Evolutionary conservation across 2,329 filamentous ascomycete genomes (phyloP), one percentile per base, ranked within the genome.

Genomic region (Aspergillus awamori): DNA sequence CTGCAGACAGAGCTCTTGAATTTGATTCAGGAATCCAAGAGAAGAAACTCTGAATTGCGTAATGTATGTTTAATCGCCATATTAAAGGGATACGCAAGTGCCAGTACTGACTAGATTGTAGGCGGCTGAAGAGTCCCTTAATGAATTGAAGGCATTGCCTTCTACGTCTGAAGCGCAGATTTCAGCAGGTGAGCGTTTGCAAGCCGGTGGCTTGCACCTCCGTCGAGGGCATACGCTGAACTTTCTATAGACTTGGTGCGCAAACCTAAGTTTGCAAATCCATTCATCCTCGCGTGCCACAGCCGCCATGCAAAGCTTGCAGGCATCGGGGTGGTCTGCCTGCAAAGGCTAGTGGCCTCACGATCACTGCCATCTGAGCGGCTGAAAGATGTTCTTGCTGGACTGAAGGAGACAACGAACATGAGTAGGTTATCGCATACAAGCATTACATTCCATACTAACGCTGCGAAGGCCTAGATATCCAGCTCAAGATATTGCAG

Each of bases 401-500:
- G 93, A 7, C 84, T 99, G 67, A 89, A 89, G 73, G 91, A 97
- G 74, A 93, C 91, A 53, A 90, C 91, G 48, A 80, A 80, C 65
- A 67, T 93, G 82, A 75, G 89, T 92, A 72, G 82, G 87, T 70
- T 26, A 48, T 24, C 22, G 3, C 28, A 11, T 15, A 41, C 24
- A 36, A 49, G 24, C 10, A 53, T 53, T 49, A 10, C 48, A 20
- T 22, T 36, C 48, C 20, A 57, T 62, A 64, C 70, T 76, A 59
- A 76, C 59, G 17, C 8, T 30, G 15, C 52, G 8, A 59, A 86
- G 85, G 83, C 55, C 81, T 97, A 61, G 95, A 99, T 78, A 90
- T 97, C 2, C 95, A 99, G 73, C 86, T 99, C 67, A 98, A 98
- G 77, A 95, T 98, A 56, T 81, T 99, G 13, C 95, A 99, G 75